Evolutionary conservation across 2,329 filamentous ascomycete genomes (phyloP), one percentile per base, ranked within the genome.

Genomic region (Epichloe glyceriae): DNA sequence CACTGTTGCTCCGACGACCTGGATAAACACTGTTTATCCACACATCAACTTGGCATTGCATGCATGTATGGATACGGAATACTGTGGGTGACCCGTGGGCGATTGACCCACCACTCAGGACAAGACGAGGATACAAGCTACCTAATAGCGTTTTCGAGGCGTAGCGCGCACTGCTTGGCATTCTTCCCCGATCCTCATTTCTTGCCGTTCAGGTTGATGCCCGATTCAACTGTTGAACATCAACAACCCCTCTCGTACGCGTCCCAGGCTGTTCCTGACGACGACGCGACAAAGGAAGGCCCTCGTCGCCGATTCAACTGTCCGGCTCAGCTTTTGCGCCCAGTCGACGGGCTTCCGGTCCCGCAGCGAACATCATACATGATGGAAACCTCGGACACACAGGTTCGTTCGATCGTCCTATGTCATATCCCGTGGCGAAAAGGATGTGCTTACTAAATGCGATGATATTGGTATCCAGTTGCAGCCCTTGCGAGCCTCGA

Each of bases 211-310:
- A 19, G 15, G 39, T 39, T 22, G 40, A 48, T 48, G 26, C 15
- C 20, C 39, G 14, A n/a, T n/a, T 30, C 19, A 22, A 39, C 12
- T 19, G 2, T 37, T 35, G 34, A 7, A 34, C 22, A 7, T 37
- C 15, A 11, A 22, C n/a, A 33, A 14, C 26, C 12, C n/a, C 39
- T 3, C 22, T 17, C 17, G 47, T 58, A 57, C 56, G 58, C 52
- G 6, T 47, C 60, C 58, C 55, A 57, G 61, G 54, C 58, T 60
- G 45, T 56, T 62, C 53, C 58, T 34, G 51, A 17, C 37, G 51
- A 30, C 43, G 46, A 51, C 49, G 52, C 53, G 55, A 58, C 61
- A 67, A 68, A 62, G 64, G 65, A 51, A 56, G 67, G 64, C 66
- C 22, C 55, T 64, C 52, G 56, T 61, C 51, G 58, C 53, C 39